Conservation (phyloP, 2,329 filamentous ascomycete species). For the Ophiostoma quercus region DNA sequence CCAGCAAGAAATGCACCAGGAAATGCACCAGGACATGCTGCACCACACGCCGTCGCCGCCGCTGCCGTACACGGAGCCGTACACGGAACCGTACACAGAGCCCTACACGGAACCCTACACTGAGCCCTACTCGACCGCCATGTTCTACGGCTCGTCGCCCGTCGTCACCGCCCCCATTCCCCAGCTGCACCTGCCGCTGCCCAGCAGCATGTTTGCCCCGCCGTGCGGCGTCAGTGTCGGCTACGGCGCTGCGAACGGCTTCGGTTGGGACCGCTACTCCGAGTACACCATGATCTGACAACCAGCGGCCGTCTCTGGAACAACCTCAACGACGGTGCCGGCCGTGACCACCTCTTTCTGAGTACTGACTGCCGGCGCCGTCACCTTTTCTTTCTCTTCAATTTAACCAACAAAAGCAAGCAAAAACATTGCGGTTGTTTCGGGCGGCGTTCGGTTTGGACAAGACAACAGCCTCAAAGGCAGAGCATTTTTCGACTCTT, state of each 20-base stretch:
- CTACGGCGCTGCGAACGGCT: constrained; percentile 58
- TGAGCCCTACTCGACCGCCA: constrained; percentile 67
- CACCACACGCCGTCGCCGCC: constrained; percentile 67
- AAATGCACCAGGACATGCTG: constrained; percentile 8
- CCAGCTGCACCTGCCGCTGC: constrained; percentile 71
- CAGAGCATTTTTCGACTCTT: background rate
- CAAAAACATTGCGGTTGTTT: constrained; percentile 23
- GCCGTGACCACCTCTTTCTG: constrained; percentile 22
- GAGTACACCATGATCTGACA: constrained; percentile 85
- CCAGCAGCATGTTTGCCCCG: constrained; percentile 71
- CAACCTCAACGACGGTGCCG: constrained; percentile 31
- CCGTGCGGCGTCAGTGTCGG: constrained; percentile 77
- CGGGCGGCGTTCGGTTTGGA: constrained; percentile 27
- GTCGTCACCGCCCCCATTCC: constrained; percentile 69
- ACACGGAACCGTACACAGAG: constrained; percentile 64
- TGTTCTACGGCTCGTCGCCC: constrained; percentile 71
- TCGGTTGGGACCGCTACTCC: constrained; percentile 81
- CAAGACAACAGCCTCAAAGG: constrained; percentile 11
- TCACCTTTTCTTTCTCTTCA: background rate
- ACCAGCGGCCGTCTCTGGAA: constrained; percentile 47
- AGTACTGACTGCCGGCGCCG: background rate
- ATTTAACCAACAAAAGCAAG: constrained; percentile 13
- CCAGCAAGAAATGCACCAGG: background rate
- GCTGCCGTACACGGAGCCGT: constrained; percentile 73
- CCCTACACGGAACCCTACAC: constrained; percentile 66